These are phyloP conservation scores for Mucor indicus DNA, from an alignment of 371 early-diverging fungal species.

Conservation along the genomic window DNA sequence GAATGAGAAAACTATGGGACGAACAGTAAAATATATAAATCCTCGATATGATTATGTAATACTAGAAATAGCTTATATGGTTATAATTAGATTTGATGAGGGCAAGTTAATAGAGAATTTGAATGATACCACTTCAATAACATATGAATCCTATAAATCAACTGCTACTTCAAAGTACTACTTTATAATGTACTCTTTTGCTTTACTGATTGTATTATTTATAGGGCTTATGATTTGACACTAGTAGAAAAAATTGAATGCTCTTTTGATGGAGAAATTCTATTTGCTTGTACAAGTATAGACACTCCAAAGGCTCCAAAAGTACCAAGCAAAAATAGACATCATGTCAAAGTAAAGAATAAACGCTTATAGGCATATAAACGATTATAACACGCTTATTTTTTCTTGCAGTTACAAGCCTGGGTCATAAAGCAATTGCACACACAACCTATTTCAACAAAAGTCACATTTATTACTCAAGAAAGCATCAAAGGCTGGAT, in stretches of 20 bases:
- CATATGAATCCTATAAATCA: slow-evolving; percentile 50
- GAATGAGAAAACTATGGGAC: slow-evolving; percentile 68
- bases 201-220: not conserved
- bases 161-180: slow-evolving; percentile 38
- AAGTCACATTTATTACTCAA: slow-evolving; percentile 56
- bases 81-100: slow-evolving; percentile 53
- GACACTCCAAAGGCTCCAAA: slow-evolving; percentile 60
- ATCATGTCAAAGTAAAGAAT: slow-evolving; percentile 48
- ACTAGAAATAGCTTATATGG: too few species aligned
- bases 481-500: slow-evolving; percentile 55
- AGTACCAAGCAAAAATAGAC: slow-evolving; percentile 52
- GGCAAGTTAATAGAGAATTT: slow-evolving; percentile 53
- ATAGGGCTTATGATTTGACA: slow-evolving; percentile 58
- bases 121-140: slow-evolving; percentile 53
- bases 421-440: slow-evolving; percentile 62
- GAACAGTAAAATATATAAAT: too few species aligned
- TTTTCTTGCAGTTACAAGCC: slow-evolving; percentile 41
- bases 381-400: not conserved
- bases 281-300: slow-evolving; percentile 63
- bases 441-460: slow-evolving; percentile 55
- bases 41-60: too few species aligned
- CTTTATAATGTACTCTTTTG: not conserved
- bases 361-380: not conserved
- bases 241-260: slow-evolving; percentile 65
- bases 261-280: slow-evolving; percentile 56